A percentile compares a stretch with the other conserved stretches of the same genome.
phyloP scores from a whole-genome alignment of 2,329 filamentous ascomycete genomes.

The Akanthomyces muscarius region DNA sequence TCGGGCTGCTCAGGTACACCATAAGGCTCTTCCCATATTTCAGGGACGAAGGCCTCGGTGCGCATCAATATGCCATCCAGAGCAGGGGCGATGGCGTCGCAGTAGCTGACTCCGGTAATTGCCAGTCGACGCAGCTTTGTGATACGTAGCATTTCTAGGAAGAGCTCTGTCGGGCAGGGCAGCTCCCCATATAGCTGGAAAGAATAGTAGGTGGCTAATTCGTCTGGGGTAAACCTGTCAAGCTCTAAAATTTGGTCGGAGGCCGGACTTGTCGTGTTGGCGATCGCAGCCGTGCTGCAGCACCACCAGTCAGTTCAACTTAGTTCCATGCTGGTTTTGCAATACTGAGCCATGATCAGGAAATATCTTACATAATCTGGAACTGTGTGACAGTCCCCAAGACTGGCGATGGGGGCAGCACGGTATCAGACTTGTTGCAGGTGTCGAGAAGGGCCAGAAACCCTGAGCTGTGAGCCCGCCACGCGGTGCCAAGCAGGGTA shows the following conservation, averaged over 20 bases:
- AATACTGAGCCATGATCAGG: neutral
- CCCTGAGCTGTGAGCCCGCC: slow-evolving; percentile 2
- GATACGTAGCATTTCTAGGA: neutral
- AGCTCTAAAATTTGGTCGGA: neutral
- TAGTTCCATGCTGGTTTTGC: neutral
- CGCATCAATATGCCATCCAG: neutral
- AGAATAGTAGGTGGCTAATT: neutral
- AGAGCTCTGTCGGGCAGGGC: slow-evolving; percentile 1
- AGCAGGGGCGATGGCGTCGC: neutral
- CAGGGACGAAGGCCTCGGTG: neutral
- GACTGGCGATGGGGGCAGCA: neutral
- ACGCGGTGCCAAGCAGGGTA: slow-evolving; percentile 2
- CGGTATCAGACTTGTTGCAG: neutral
- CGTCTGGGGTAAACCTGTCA: neutral
- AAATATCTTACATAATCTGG: neutral
- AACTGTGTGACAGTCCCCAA: neutral
- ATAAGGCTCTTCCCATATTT: neutral
- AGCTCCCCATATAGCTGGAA: slow-evolving; percentile 1
- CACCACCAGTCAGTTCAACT: neutral
- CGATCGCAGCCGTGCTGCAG: neutral
- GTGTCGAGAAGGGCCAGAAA: slow-evolving; percentile 2
- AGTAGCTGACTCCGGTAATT: neutral
- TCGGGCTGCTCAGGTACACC: slow-evolving; percentile 3
- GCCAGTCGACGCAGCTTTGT: neutral
- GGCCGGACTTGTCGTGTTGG: slow-evolving; percentile 8